Percentiles rank a stretch among this genome's conserved stretches.
These are phyloP conservation scores for Taphrina flavorubra DNA, from an alignment of 1,139 yeast genomes.

Conservation along the genomic window DNA sequence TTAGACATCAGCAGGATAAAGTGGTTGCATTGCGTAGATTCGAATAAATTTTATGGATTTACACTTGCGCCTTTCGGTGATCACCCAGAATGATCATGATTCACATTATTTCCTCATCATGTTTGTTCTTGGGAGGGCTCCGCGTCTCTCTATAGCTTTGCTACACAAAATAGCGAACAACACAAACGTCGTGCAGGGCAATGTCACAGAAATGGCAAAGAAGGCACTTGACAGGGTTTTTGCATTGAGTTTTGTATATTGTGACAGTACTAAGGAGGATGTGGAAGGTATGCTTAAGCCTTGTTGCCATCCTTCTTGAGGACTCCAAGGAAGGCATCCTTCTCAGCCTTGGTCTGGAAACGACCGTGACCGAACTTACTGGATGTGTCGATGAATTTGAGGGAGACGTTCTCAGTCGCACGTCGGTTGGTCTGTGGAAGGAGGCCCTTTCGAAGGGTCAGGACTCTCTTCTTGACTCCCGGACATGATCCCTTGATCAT, in stretches of 20 bases:
- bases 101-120: too few species aligned
- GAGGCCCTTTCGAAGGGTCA: constrained; percentile 97
- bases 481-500: constrained; percentile 99
- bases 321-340: constrained; percentile 99
- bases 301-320: constrained; percentile 79
- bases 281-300: constrained; percentile 9
- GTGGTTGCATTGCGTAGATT: too few species aligned
- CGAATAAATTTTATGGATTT: too few species aligned
- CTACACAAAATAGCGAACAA: too few species aligned
- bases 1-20: too few species aligned
- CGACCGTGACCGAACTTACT: constrained; percentile 99
- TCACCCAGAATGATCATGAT: too few species aligned
- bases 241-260: background rate
- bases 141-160: too few species aligned
- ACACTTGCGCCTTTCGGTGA: too few species aligned
- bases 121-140: too few species aligned
- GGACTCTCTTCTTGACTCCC: constrained; percentile 99
- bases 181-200: too few species aligned
- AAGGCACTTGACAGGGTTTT: too few species aligned
- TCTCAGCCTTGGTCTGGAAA: constrained; percentile 99
- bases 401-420: constrained; percentile 94
- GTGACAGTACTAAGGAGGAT: constrained; percentile 4
- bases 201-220: too few species aligned
- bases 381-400: constrained; percentile 99
- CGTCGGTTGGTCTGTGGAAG: constrained; percentile 97